Conservation (phyloP, 2,329 filamentous ascomycete species). For the Cercospora berteroae region DNA sequence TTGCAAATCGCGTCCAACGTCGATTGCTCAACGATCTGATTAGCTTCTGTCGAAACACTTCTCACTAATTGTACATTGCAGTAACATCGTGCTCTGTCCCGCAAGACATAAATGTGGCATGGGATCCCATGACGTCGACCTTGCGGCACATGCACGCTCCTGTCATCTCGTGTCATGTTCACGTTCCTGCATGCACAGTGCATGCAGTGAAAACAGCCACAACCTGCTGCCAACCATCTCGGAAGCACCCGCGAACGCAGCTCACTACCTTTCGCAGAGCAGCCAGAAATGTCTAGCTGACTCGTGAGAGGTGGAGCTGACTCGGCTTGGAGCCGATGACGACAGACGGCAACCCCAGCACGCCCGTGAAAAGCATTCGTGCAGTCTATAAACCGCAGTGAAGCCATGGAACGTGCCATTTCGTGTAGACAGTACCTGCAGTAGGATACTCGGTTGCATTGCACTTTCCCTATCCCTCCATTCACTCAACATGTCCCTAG, state of each 20-base stretch:
- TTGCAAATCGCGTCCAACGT: neutral
- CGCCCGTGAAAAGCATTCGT: neutral
- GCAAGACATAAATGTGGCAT: neutral
- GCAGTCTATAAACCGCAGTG: neutral
- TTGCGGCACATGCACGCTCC: neutral
- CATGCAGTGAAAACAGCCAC: neutral
- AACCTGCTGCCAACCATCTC: neutral
- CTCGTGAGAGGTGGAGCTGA: neutral
- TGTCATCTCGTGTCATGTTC: neutral
- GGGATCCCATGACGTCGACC: neutral
- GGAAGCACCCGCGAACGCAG: neutral
- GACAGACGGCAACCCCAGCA: neutral
- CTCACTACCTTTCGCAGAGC: neutral
- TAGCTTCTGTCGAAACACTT: neutral
- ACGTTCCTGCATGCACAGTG: neutral
- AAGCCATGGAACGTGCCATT: neutral
- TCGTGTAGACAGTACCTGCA: neutral
- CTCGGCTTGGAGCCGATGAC: constrained; percentile 5
- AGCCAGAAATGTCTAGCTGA: neutral
- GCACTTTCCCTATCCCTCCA: neutral
- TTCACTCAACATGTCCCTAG: constrained; percentile 18
- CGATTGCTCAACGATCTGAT: neutral
- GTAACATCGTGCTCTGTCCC: neutral
- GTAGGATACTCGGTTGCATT: neutral
- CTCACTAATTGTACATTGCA: neutral